Evolutionary conservation across 352 stramenopile genomes (phyloP).

Genomic region (Pythium rishiriense): DNA sequence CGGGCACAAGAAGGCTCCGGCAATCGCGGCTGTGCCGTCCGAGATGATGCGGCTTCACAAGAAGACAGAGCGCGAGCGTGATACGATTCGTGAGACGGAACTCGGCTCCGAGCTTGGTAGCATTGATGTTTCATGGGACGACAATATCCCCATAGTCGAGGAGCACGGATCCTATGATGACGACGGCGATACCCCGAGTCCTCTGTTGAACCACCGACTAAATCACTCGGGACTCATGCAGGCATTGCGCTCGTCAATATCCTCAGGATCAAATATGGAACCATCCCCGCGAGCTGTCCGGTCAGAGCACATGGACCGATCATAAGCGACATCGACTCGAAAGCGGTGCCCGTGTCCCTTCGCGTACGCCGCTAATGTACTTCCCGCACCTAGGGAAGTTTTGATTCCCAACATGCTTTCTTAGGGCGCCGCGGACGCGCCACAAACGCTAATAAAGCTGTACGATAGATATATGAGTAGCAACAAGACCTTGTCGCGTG

Average conservation of each 20-base stretch:
- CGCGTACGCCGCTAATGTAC: not conserved
- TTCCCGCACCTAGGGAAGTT: constrained; percentile 10
- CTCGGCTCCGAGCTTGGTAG: constrained; percentile 67
- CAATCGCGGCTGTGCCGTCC: constrained; percentile 46
- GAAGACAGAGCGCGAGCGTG: constrained; percentile 61
- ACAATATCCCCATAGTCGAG: constrained; percentile 75
- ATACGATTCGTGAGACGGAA: constrained; percentile 86
- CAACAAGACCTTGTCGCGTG: not conserved
- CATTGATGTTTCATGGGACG: constrained; percentile 66
- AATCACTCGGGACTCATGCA: constrained; percentile 71
- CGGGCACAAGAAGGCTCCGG: constrained; percentile 44
- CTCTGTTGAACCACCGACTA: constrained; percentile 53
- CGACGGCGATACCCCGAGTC: constrained; percentile 36
- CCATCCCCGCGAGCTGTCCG: constrained; percentile 34
- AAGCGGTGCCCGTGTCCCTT: not conserved
- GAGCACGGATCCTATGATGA: constrained; percentile 51
- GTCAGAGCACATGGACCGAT: constrained; percentile 70
- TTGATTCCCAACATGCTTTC: constrained; percentile 21
- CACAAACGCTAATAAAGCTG: constrained; percentile 29
- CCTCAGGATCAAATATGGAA: constrained; percentile 24
- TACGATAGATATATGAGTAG: constrained; percentile 29
- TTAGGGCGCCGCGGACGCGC: not conserved
- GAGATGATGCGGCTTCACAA: constrained; percentile 66
- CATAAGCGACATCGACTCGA: constrained; percentile 28
- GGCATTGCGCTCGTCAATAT: constrained; percentile 45